Evolutionary conservation across 345 rosid species (phyloP), one percentile per base, ranked within the genome.

Genomic region (Eucalyptus dawsonii): DNA sequence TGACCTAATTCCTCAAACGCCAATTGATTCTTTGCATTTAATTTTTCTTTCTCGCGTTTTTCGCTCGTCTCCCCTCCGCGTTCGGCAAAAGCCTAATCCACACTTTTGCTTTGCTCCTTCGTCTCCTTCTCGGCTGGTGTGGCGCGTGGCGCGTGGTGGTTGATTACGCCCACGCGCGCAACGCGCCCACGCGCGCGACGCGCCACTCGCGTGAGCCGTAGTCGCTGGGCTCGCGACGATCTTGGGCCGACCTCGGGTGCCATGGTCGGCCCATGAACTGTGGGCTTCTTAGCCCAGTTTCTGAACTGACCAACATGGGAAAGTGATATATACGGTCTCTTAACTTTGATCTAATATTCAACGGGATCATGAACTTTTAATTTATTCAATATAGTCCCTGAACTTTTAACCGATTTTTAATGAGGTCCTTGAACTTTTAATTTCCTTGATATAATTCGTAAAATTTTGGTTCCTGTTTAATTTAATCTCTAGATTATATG

Each of bases 391-490:
- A 47, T 47, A 3, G 0, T 47, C 4, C 0, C 12, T 45, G 1
- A 47, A 47, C 4, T 47, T 47, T 47, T 47, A 47, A 5, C 14
- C 14, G 0, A 47, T 11, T 47, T 47, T 14, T 47, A 47, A 47
- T 11, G 14, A 47, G 50, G 2, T 47, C 50, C 50, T 47, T 49
- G 50, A 49, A 49, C 0, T 49, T 49, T 49, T 49, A 49, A 49
- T 49, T 49, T 49, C 0, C 11, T 47, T 0, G 14, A 11, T 11
- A 11, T 47, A 11, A 49, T 12, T 49, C 14, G 14, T 49, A 4
- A 49, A 49, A 12, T 49, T 1, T 49, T 49, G 0, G 2, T 49
- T 0, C 2, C 0, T 49, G 0, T 49, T 49, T 0, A 49, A 49
- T 49, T 47, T 47, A 47, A 0, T 47, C 0, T 11, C 2, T 49